These are phyloP conservation scores for Syncephalastrum sp. DNA, from an alignment of 371 early-diverging fungal species.

Conservation along the genomic window DNA sequence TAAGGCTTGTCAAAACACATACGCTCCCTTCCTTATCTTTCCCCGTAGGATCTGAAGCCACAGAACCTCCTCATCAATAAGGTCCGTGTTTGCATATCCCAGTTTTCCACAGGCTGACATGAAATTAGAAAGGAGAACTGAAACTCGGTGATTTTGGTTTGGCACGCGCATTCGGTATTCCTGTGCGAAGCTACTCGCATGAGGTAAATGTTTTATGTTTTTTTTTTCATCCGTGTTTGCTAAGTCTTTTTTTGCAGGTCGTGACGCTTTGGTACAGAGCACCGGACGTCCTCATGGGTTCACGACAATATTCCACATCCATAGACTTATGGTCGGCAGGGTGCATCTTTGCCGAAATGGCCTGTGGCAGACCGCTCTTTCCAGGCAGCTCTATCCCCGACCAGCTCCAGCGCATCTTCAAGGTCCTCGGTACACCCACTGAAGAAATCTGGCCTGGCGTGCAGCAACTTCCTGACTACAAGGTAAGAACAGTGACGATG, in stretches of 20 bases:
- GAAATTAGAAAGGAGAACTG: slow-evolving; percentile 73
- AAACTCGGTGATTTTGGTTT: slow-evolving; percentile 98
- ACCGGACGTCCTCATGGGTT: slow-evolving; percentile 99
- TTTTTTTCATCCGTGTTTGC: slow-evolving; percentile 4
- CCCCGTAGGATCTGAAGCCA: slow-evolving; percentile 81
- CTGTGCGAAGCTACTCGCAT: slow-evolving; percentile 95
- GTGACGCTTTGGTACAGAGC: slow-evolving; percentile 96
- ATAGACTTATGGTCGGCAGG: slow-evolving; percentile 99
- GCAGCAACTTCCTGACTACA: slow-evolving; percentile 90
- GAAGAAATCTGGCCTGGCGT: slow-evolving; percentile 92
- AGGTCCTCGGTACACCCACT: slow-evolving; percentile 88
- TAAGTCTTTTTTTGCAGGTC: slow-evolving; percentile 50
- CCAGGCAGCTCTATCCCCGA: slow-evolving; percentile 91
- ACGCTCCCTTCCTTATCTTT: background rate
- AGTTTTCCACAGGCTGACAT: background rate
- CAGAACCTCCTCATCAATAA: slow-evolving; percentile 80
- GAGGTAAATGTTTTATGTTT: slow-evolving; percentile 68
- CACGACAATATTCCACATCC: slow-evolving; percentile 94
- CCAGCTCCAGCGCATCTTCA: slow-evolving; percentile 89
- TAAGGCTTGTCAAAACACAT: slow-evolving; percentile 24
- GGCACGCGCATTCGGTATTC: slow-evolving; percentile 96
- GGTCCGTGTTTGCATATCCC: slow-evolving; percentile 17
- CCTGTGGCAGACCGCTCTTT: slow-evolving; percentile 93
- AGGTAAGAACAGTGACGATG: slow-evolving; percentile 22
- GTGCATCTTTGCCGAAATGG: slow-evolving; percentile 94